Evolutionary conservation across 345 rosid species (phyloP).

Genomic region (Eucalyptus polybractea): DNA sequence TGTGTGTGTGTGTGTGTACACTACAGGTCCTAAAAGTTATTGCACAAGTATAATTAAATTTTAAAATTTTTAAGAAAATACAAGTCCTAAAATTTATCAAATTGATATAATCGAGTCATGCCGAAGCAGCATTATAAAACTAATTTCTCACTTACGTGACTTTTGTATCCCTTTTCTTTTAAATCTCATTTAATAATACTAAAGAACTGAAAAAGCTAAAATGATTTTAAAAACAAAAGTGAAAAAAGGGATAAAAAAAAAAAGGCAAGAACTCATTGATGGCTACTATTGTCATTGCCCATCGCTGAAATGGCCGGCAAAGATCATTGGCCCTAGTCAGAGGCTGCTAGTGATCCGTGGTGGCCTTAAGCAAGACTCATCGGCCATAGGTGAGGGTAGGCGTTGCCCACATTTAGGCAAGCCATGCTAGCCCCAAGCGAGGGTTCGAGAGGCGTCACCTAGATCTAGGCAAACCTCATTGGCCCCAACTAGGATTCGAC

Average conservation of each 20-base stretch:
- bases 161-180: no score
- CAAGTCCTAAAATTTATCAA: accelerated
- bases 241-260: accelerated
- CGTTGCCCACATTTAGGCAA: accelerated
- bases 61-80: accelerated
- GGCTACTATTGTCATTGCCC: accelerated
- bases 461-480: no score
- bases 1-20: no score
- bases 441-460: accelerated
- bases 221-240: no score
- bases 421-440: no score
- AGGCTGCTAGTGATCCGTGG: accelerated
- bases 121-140: accelerated
- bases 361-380: no score
- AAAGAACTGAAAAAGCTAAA: no score
- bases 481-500: accelerated
- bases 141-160: no score
- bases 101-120: accelerated
- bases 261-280: accelerated
- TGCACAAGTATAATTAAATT: accelerated
- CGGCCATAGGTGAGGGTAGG: accelerated
- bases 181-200: no score
- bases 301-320: accelerated
- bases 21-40: no score
- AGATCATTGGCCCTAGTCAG: accelerated